Evolutionary conservation across 106 monocot species (phyloP).

Genomic region (Iris macrosiphon): DNA sequence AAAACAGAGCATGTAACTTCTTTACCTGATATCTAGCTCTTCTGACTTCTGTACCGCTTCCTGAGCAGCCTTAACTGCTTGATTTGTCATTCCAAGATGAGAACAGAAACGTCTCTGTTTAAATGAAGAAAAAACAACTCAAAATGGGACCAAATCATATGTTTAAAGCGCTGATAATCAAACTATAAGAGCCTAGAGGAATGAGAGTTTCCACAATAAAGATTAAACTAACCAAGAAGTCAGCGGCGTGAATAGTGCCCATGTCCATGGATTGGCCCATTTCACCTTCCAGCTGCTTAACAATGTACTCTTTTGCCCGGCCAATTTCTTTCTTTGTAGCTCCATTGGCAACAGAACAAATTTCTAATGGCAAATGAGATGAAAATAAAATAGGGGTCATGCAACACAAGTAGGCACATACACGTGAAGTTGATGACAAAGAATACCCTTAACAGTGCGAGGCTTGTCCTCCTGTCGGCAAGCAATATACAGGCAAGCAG

Average conservation of each 20-base stretch:
- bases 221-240: conserved; percentile 17
- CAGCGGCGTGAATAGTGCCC: conserved; percentile 32
- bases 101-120: conserved; percentile 12
- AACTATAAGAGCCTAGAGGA: no score
- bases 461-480: conserved; percentile 30
- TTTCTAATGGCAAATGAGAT: conserved; percentile 17
- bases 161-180: no score
- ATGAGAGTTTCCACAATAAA: no score
- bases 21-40: conserved; percentile 15
- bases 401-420: no score
- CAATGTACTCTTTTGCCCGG: conserved; percentile 28
- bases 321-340: conserved; percentile 36
- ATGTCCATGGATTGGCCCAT: conserved; percentile 28
- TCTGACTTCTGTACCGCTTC: conserved; percentile 17
- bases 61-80: conserved; percentile 16
- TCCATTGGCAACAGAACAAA: conserved; percentile 32
- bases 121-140: no score
- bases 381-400: no score
- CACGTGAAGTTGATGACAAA: not conserved
- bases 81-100: conserved; percentile 18
- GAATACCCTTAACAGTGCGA: conserved; percentile 27
- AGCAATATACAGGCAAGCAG: conserved; percentile 29
- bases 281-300: conserved; percentile 32
- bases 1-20: no score
- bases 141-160: no score